These are phyloP conservation scores for Citropsis articulata DNA, from an alignment of 345 rosid species.

Conservation along the genomic window DNA sequence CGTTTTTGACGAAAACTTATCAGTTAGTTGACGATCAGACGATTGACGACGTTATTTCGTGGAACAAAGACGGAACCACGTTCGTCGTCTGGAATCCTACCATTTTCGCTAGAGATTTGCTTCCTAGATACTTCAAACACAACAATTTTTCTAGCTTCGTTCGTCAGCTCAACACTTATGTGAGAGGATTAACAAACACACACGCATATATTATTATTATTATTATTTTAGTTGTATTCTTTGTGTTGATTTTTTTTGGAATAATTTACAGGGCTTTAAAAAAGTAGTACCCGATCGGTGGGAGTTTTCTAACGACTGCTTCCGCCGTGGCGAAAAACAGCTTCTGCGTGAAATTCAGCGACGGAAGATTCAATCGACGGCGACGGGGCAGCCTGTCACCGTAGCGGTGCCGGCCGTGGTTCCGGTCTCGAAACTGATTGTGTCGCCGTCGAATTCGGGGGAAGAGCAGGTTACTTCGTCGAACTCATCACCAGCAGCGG, in stretches of 20 bases:
- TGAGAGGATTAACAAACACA: slow-evolving; percentile 14
- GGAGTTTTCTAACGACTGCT: slow-evolving; percentile 88
- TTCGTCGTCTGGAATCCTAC: slow-evolving; percentile 90
- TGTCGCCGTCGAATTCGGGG: slow-evolving; percentile 55
- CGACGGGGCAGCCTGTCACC: not conserved
- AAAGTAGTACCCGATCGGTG: slow-evolving; percentile 90
- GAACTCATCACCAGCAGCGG: slow-evolving; percentile 43
- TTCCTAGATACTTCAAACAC: slow-evolving; percentile 84
- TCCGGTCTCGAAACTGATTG: slow-evolving; percentile 31
- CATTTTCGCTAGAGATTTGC: slow-evolving; percentile 80
- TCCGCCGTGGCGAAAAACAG: slow-evolving; percentile 66
- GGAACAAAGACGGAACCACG: slow-evolving; percentile 87
- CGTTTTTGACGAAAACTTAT: slow-evolving; percentile 76
- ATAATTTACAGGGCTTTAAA: slow-evolving; percentile 58
- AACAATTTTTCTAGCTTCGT: slow-evolving; percentile 93
- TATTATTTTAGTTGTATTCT: not conserved
- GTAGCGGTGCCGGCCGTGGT: slow-evolving; percentile 21
- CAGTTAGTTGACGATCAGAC: slow-evolving; percentile 71
- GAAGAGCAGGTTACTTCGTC: slow-evolving; percentile 63
- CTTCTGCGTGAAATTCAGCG: slow-evolving; percentile 82
- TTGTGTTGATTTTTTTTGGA: not conserved
- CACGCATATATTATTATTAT: too few species aligned
- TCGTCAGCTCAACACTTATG: slow-evolving; percentile 93
- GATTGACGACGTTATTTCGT: slow-evolving; percentile 73
- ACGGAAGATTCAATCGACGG: slow-evolving; percentile 44